phyloP scores from a whole-genome alignment of 1,284 basidiomycete genomes.

The Trametes polyzona region DNA sequence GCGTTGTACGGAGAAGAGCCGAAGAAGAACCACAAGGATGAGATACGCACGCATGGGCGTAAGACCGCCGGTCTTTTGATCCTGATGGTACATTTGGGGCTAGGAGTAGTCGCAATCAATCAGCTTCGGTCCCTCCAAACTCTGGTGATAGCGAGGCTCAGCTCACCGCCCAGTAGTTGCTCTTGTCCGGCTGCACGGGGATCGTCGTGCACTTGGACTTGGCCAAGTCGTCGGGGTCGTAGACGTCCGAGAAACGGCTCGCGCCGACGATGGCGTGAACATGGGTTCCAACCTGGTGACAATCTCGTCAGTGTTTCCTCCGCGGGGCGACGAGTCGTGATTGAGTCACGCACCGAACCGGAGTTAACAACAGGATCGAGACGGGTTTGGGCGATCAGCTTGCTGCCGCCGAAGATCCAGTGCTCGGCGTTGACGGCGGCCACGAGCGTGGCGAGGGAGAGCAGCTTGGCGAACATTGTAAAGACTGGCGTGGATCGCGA shows the following conservation, averaged over 20 bases:
- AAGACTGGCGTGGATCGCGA: slow-evolving; percentile 17
- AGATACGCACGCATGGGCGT: slow-evolving; percentile 28
- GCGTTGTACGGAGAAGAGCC: too few species aligned
- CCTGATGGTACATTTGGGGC: slow-evolving; percentile 31
- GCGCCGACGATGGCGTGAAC: slow-evolving; percentile 37
- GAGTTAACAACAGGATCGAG: slow-evolving; percentile 37
- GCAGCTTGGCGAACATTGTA: slow-evolving; percentile 23
- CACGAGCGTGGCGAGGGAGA: slow-evolving; percentile 27
- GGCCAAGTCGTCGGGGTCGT: slow-evolving; percentile 26
- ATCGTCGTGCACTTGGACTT: slow-evolving; percentile 32
- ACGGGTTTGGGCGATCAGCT: slow-evolving; percentile 31
- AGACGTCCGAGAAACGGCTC: slow-evolving; percentile 27
- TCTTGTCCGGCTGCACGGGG: slow-evolving; percentile 33
- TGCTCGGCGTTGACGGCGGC: slow-evolving; percentile 32
- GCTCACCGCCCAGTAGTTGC: slow-evolving; percentile 36
- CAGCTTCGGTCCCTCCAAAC: not conserved
- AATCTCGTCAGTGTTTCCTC: too few species aligned
- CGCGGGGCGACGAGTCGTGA: not conserved
- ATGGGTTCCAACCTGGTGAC: slow-evolving; percentile 31
- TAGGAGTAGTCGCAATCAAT: slow-evolving; percentile 6
- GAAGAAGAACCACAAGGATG: not conserved
- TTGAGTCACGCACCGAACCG: slow-evolving; percentile 24
- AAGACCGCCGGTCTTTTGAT: slow-evolving; percentile 27
- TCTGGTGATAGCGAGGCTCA: not conserved
- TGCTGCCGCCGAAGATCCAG: slow-evolving; percentile 34